Evolutionary conservation across 2,329 filamentous ascomycete species (phyloP).

Genomic region (Calonectria pteridis): DNA sequence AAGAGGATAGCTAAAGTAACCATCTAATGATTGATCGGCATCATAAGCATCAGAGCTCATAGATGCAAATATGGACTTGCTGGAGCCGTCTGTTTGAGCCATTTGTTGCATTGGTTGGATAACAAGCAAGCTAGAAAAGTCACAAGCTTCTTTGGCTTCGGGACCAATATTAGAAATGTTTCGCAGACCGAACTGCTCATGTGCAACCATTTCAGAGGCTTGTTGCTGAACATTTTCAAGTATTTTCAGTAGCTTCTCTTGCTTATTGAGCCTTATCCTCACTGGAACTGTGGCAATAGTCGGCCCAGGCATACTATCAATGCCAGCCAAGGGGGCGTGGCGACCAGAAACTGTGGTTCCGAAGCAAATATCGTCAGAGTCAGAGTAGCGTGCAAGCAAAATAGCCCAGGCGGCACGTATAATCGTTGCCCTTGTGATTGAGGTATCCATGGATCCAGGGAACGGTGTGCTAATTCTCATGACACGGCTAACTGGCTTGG

Average conservation of each 20-base stretch:
- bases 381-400: constrained; percentile 63
- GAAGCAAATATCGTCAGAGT: constrained; percentile 53
- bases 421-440: constrained; percentile 27
- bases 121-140: constrained; percentile 29
- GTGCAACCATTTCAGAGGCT: constrained; percentile 29
- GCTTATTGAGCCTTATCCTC: constrained; percentile 42
- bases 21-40: constrained; percentile 1
- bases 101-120: constrained; percentile 3
- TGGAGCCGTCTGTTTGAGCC: constrained; percentile 27
- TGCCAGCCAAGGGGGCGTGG: constrained; percentile 33
- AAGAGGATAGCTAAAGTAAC: constrained; percentile 12
- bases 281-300: constrained; percentile 52
- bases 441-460: neutral
- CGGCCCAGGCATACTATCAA: constrained; percentile 32
- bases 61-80: constrained; percentile 21
- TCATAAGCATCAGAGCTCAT: constrained; percentile 15
- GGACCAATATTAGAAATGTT: constrained; percentile 33
- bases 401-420: constrained; percentile 61
- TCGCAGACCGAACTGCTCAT: constrained; percentile 35
- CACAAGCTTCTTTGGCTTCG: constrained; percentile 16
- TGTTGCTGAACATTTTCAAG: constrained; percentile 49
- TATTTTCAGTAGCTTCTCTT: constrained; percentile 50
- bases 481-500: constrained; percentile 61
- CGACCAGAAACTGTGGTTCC: constrained; percentile 59
- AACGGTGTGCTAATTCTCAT: neutral